Base-by-base conservation (phyloP, 163 green algal genomes). In the Scenedesmus sp. region DNA sequence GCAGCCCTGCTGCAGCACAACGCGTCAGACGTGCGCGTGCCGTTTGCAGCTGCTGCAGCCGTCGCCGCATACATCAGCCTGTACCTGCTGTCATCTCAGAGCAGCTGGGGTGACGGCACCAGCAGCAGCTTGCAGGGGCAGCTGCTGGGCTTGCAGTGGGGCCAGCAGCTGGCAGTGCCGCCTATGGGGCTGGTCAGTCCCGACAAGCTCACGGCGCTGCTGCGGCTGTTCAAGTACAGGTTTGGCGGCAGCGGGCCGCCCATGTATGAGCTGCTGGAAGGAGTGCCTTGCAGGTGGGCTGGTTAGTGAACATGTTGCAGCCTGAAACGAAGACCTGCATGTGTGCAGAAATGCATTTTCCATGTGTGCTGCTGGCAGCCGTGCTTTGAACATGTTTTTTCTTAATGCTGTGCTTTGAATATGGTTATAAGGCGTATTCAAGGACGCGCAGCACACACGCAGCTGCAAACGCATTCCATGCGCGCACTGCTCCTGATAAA, bases 141-240 rank as follows among this genome's bases (percentile, higher is more conserved):
- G 73, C 84, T 88, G 26, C 59, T 88, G 67, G 67, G 82, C 9
- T 2, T 56, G 16, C n/a, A 57, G 60, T 88, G 83, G 56, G 52
- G 76, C 23, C 26, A 66, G 15, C 23, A 26, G 52, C 20, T 79
- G 57, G 76, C 59, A 55, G 82, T 94, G 23, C 92, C 93, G 20
- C 94, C 94, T 0, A 76, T 94, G 6, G 94, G 93, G 70, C 90
- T 96, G 23, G 92, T 96, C 1, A 88, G 82, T 15, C 90, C 90
- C 9, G 59, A 93, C 4, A 91, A 94, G 59, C 93, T 95, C 46
- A 87, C 93, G 3, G 88, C 90, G 4, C 70, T 97, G 55, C 86
- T 94, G 62, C 92, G 87, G 57, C 89, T 97, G 92, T 92, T 96
- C 64, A 89, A 95, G 88, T 94, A 94, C 59, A 66, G 90, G 54